Evolutionary conservation across 2,329 filamentous ascomycete genomes (phyloP).

Genomic region (Dactylonectria macrodidyma): DNA sequence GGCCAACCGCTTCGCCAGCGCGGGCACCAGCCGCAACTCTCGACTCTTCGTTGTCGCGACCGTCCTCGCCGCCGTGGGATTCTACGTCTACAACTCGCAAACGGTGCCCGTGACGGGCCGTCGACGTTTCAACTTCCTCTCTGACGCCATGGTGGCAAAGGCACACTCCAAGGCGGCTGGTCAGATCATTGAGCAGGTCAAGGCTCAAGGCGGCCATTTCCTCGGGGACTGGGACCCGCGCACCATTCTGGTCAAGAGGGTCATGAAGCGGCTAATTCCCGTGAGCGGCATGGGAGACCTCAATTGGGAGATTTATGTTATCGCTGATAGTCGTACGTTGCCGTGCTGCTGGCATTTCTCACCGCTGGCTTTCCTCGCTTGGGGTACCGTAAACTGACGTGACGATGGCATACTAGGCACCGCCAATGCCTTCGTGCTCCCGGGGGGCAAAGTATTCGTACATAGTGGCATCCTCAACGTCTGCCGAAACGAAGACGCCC

Average conservation of each 20-base stretch:
- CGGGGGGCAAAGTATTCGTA: conserved; percentile 86
- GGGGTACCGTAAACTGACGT: conserved; percentile 10
- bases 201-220: conserved; percentile 68
- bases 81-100: conserved; percentile 80
- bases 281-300: conserved; percentile 72
- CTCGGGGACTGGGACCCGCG: conserved; percentile 73
- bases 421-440: conserved; percentile 83
- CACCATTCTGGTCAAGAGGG: conserved; percentile 69
- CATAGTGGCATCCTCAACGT: conserved; percentile 81
- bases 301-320: conserved; percentile 82
- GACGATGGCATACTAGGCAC: conserved; percentile 55
- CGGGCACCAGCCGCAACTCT: conserved; percentile 49
- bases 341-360: not conserved
- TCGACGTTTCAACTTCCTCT: conserved; percentile 78
- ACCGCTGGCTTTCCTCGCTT: not conserved
- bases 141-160: conserved; percentile 70
- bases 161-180: conserved; percentile 46
- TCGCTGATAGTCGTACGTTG: conserved; percentile 72
- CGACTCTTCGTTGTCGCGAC: conserved; percentile 58
- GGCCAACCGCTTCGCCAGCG: conserved; percentile 46
- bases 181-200: conserved; percentile 66
- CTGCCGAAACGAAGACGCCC: conserved; percentile 75
- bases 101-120: conserved; percentile 81
- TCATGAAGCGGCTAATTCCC: conserved; percentile 77
- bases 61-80: conserved; percentile 61